Evolutionary conservation across 164 flowering plant genomes (phyloP), one percentile per base, ranked within the genome.

Genomic region (Stephania japonica): DNA sequence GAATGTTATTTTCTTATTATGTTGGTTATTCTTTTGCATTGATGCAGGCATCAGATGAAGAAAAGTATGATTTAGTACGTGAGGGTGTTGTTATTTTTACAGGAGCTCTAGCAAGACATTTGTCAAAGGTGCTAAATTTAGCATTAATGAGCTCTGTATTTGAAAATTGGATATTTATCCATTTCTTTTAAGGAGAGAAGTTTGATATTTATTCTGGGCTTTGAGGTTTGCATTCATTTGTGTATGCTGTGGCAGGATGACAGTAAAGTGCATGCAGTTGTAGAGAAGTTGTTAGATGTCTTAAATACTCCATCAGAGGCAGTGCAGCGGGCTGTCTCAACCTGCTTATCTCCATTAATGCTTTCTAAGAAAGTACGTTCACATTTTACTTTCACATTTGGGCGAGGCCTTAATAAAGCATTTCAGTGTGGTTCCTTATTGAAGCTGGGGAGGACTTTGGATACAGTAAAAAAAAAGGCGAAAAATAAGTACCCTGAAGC

Each of bases 301-400:
- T 72, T 96, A 72, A 93, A 92, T 78, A 96, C 99, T 72, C 99
- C 99, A 42, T 96, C 99, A 44, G 99, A 96, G 86, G 91, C 99
- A 70, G 99, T 96, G 74, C 99, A 96, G 70, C 87, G 97, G 64
- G 99, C 99, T 19, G 99, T 96, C 24, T 89, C 99, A 16, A 70
- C 83, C 50, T 96, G 99, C 82, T 83, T 96, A 63, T 89, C 98
- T 78, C 99, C 99, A 53, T 75, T 96, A 50, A 89, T 93, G 97
- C 88, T 76, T 76, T 87, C 99, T 70, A 92, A 92, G 72, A 85
- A 88, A 78, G 99, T 93, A 85, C 74, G 88, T 80, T 24, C 23
- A 41, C 12, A 59, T 78, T 9, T 9, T 38, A 38, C 18, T 8
- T 66, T 27, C 21, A 12, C 13, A 47, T 47, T 7, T 8, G 24